Evolutionary conservation across 306 rosid genomes (phyloP), one percentile per base, ranked within the genome.

Genomic region (Dicorynia guianensis): DNA sequence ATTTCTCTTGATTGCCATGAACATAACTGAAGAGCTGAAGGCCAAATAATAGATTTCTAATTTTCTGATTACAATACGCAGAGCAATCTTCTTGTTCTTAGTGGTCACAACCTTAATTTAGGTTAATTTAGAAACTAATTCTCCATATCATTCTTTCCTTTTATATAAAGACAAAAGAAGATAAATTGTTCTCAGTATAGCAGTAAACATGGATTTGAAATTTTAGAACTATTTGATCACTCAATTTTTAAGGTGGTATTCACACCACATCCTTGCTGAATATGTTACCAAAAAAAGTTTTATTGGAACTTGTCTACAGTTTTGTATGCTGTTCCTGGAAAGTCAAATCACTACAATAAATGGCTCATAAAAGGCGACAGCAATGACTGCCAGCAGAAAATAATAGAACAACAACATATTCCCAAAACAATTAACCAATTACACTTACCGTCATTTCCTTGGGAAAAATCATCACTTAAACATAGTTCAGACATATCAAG

Each of bases 401-500:
- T 74, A 34, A 56, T 43, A 77, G 46, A 63, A 19, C 69, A 67
- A 72, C 17, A 58, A 75, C 25, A 43, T 36, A 53, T 30, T 42
- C 44, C 25, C 56, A 47, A 42, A 14, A 25, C 52, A 35, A 63
- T 18, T 47, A 4, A 47, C 14, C 52, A 72, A 68, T 67, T 62
- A 46, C 14, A 44, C 85, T 75, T 86, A 95, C 99, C 93, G 65
- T 82, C 82, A 62, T 86, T 87, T 42, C 91, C 96, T 55, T 82
- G 87, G 48, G 84, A 83, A 79, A 89, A 85, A 67, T 92, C 98
- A 76, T 92, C 88, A 15, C 44, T 92, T 71, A 92, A 74, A 75
- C 92, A 87, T 73, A 95, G 70, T 60, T 92, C 98, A 0, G 97
- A 92, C 97, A 95, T 87, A 79, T 92, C 94, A 76, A 95, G 93